These are phyloP conservation scores for Nicotiana noctiflora DNA, from an alignment of 257 asterid species.

Conservation along the genomic window DNA sequence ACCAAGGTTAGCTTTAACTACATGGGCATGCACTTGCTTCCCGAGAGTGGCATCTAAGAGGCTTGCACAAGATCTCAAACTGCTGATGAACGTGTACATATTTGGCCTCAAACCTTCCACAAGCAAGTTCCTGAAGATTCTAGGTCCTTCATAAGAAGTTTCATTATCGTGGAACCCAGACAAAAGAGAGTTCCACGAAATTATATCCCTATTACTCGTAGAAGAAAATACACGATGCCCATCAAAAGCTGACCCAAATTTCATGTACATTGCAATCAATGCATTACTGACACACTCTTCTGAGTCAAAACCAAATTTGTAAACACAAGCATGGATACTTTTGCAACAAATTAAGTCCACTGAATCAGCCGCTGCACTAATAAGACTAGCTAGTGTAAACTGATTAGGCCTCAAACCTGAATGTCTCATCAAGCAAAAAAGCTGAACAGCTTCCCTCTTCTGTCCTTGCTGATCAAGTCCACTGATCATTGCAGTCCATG, in stretches of 20 bases:
- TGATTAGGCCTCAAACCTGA: slow-evolving; percentile 65
- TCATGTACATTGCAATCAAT: slow-evolving; percentile 76
- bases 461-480: slow-evolving; percentile 69
- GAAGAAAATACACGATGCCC: slow-evolving; percentile 43
- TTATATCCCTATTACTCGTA: slow-evolving; percentile 44
- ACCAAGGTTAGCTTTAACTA: slow-evolving; percentile 37
- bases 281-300: slow-evolving; percentile 61
- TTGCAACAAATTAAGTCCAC: slow-evolving; percentile 45
- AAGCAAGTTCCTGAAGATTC: slow-evolving; percentile 51
- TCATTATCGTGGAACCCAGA: slow-evolving; percentile 61
- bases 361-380: slow-evolving; percentile 57
- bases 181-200: slow-evolving; percentile 76
- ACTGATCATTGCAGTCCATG: slow-evolving; percentile 72
- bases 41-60: slow-evolving; percentile 41
- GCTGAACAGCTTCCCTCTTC: slow-evolving; percentile 53
- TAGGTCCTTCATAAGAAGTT: slow-evolving; percentile 46
- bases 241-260: slow-evolving; percentile 41
- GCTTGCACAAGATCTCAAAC: slow-evolving; percentile 57
- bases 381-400: slow-evolving; percentile 59
- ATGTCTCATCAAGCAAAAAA: slow-evolving; percentile 53
- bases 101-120: slow-evolving; percentile 59
- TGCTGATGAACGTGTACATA: slow-evolving; percentile 61
- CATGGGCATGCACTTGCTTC: slow-evolving; percentile 65
- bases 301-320: slow-evolving; percentile 49
- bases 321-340: slow-evolving; percentile 72